Base-by-base conservation (phyloP, 495 filamentous ascomycete genomes). In the Hapsidospora chrysogenum region DNA sequence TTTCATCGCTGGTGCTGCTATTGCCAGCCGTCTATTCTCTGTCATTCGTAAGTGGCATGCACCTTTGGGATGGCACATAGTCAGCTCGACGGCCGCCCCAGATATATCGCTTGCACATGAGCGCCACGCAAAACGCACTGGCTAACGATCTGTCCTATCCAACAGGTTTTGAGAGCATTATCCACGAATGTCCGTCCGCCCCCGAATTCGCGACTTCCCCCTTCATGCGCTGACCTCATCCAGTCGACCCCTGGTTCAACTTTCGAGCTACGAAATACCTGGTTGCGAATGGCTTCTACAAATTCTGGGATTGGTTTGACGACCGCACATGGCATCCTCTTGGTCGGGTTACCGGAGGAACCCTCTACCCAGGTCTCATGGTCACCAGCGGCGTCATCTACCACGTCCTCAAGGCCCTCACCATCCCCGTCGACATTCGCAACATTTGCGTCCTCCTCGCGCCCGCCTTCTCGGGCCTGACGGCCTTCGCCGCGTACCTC, bases 161-260 rank as follows among this genome's bases (percentile, higher is more conserved):
- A 22, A n/a, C 41, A 87, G 83, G 92, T 29, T 99, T 99, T 50
- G 92, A 99, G 61, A 94, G 85, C 60, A 96, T 99, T 53, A 99
- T 99, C 53, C 89, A 96, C 62, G 89, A 97, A 70, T 97, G 89
- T 95, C 57, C 50, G 84, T n/a, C n/a, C n/a, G n/a, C n/a, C n/a
- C 74, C 47, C 37, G 5, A 4, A 42, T n/a, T n/a, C n/a, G n/a
- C n/a, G n/a, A n/a, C n/a, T n/a, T n/a, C n/a, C n/a, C n/a, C n/a
- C n/a, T n/a, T n/a, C n/a, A n/a, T n/a, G n/a, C n/a, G n/a, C n/a
- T n/a, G n/a, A n/a, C n/a, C n/a, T n/a, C n/a, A n/a, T 31, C 23
- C 45, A 96, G 89, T 96, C 61, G 89, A 99, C 59, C 92, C 92
- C n/a, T 99, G 92, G 92, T 99, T 99, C 61, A 99, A 99, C 60